Base-by-base conservation (phyloP, 2,329 filamentous ascomycete genomes). In the Calonectria leucothoes region DNA sequence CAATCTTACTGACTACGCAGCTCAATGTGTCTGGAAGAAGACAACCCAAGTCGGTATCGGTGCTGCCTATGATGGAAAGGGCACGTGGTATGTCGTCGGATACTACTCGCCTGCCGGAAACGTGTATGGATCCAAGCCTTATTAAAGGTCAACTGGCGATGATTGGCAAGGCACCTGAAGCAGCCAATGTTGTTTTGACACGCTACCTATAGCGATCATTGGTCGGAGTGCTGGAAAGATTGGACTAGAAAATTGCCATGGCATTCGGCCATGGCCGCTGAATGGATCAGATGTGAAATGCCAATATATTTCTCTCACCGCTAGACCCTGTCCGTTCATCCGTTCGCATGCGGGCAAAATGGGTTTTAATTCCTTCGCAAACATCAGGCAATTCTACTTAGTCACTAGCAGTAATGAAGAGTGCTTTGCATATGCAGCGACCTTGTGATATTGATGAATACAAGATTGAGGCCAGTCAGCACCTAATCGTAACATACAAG, bases 261-360 rank as follows among this genome's bases (percentile, higher is more conserved):
- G 3, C 17, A 7, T 45, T n/a, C 7, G n/a, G 0, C 1, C 2
- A n/a, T 17, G 20, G 20, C 7, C n/a, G 10, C 1, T n/a, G 20
- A 45, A 45, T 45, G 10, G 39, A n/a, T 3, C 39, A 10, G 2
- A 20, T 20, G 7, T 17, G 2, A n/a, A 45, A 45, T 45, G 20
- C 20, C 39, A 45, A 45, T 45, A 4, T 45, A n/a, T 10, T 6
- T 3, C 20, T 45, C 39, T 7, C 17, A 17, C n/a, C n/a, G n/a
- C n/a, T n/a, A n/a, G 39, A n/a, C 11, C 7, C 39, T n/a, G 7
- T 20, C 6, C 7, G 11, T 20, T 3, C 7, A 10, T 17, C n/a
- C n/a, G n/a, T n/a, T n/a, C n/a, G n/a, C n/a, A n/a, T n/a, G n/a
- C n/a, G n/a, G n/a, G n/a, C n/a, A n/a, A n/a, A n/a, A n/a, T 42